A percentile compares a stretch with the other conserved stretches of the same genome.
Conservation (phyloP, 352 stramenopile genomes). For the Phytophthora quininea region DNA sequence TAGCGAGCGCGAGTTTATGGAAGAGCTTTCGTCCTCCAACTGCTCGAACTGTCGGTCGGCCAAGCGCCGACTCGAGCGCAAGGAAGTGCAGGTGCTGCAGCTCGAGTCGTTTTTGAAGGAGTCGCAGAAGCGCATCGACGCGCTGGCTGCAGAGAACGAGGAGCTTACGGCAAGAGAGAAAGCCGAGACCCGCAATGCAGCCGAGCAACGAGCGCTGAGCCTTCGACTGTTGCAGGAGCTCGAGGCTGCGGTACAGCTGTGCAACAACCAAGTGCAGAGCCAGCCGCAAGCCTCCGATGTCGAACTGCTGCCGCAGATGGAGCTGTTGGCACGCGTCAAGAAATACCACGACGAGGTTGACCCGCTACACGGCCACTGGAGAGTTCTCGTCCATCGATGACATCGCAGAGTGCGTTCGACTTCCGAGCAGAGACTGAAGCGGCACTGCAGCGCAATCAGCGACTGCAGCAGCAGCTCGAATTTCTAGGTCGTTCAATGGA, state of each 20-base stretch:
- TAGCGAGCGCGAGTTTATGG: slow-evolving; percentile 55
- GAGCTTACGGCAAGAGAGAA: slow-evolving; percentile 65
- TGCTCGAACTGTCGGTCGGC: slow-evolving; percentile 61
- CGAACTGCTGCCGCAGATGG: slow-evolving; percentile 68
- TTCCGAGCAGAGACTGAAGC: slow-evolving; percentile 58
- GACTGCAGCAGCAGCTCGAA: slow-evolving; percentile 66
- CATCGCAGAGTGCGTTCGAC: slow-evolving; percentile 42
- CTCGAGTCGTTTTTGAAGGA: slow-evolving; percentile 82
- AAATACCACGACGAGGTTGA: slow-evolving; percentile 62
- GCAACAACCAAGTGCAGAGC: slow-evolving; percentile 56
- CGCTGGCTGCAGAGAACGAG: slow-evolving; percentile 65
- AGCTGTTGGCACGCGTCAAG: slow-evolving; percentile 81
- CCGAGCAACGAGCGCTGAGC: slow-evolving; percentile 57
- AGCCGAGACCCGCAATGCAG: slow-evolving; percentile 68
- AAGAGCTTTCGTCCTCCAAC: slow-evolving; percentile 40
- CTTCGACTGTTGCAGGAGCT: slow-evolving; percentile 77
- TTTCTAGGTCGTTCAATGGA: slow-evolving; percentile 62
- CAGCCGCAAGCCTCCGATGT: slow-evolving; percentile 35
- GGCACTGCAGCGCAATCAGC: slow-evolving; percentile 68
- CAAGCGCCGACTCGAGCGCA: slow-evolving; percentile 68
- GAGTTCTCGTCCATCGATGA: slow-evolving; percentile 22
- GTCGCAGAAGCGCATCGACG: slow-evolving; percentile 77
- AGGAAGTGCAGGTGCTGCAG: slow-evolving; percentile 78
- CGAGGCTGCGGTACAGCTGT: slow-evolving; percentile 76
- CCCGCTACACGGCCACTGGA: slow-evolving; percentile 31